These are phyloP conservation scores for Baudoinia panamericana DNA, from an alignment of 495 filamentous ascomycete genomes.

Conservation along the genomic window DNA sequence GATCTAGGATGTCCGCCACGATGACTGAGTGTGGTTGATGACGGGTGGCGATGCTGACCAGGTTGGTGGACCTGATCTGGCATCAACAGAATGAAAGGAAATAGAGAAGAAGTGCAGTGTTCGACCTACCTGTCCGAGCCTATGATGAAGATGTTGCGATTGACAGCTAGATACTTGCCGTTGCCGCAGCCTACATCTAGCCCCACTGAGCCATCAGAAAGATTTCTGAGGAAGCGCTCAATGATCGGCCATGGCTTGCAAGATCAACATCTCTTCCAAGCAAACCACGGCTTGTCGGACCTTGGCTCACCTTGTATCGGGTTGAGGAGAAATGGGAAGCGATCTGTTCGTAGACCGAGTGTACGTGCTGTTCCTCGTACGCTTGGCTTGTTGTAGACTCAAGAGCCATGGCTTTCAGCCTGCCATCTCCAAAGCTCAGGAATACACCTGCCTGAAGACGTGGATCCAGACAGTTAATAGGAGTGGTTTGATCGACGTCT, in stretches of 20 bases:
- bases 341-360: constrained; percentile 88
- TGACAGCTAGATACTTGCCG: constrained; percentile 83
- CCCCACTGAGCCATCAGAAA: constrained; percentile 62
- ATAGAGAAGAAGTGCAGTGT: neutral
- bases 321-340: constrained; percentile 90
- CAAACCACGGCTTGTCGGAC: constrained; percentile 1
- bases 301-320: constrained; percentile 59
- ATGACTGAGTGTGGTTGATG: constrained; percentile 50
- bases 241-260: constrained; percentile 86
- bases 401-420: no score
- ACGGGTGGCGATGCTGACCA: constrained; percentile 57
- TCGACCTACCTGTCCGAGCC: constrained; percentile 65
- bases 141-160: constrained; percentile 65
- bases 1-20: constrained; percentile 57
- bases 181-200: constrained; percentile 92
- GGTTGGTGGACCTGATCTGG: constrained; percentile 46
- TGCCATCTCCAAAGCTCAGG: no score
- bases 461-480: no score
- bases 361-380: constrained; percentile 80
- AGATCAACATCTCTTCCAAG: neutral
- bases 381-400: no score
- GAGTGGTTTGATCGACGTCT: no score
- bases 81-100: constrained; percentile 6
- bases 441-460: no score
- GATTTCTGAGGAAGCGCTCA: constrained; percentile 57